Percentiles rank a stretch among this genome's conserved stretches.
Conservation (phyloP, 2,329 filamentous ascomycete genomes). For the Pseudonectria buxi region DNA sequence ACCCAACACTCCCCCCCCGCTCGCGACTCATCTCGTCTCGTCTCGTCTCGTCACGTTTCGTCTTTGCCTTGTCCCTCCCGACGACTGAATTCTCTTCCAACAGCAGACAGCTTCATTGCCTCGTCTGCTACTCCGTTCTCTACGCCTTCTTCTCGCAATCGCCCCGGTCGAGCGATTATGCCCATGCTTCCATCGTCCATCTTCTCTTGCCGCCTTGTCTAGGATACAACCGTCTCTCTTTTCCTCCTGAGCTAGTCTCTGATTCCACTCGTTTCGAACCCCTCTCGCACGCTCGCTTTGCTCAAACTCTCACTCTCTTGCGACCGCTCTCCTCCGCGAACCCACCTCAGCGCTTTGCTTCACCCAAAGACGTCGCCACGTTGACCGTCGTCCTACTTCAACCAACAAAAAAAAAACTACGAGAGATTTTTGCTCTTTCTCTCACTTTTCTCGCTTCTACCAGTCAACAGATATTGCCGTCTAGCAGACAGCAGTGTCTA, state of each 20-base stretch:
- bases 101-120: conserved; percentile 1
- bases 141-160: conserved; percentile 14
- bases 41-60: conserved; percentile 17
- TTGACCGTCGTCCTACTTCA: too few species aligned
- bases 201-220: conserved; percentile 26
- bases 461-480: too few species aligned
- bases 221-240: conserved; percentile 22
- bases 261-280: conserved; percentile 36
- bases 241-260: conserved; percentile 40
- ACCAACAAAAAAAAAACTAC: too few species aligned
- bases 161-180: conserved; percentile 21
- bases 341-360: conserved; percentile 7
- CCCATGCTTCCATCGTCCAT: conserved; percentile 12
- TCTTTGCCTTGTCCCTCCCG: conserved; percentile 10
- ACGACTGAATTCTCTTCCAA: conserved; percentile 10
- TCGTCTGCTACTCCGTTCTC: conserved; percentile 6
- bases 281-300: too few species aligned
- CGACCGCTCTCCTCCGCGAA: conserved; percentile 4
- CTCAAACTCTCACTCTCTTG: conserved; percentile 6
- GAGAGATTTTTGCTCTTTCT: neutral
- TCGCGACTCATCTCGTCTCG: conserved; percentile 1
- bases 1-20: too few species aligned
- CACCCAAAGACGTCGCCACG: conserved; percentile 9
- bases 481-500: conserved; percentile 8
- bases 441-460: conserved; percentile 2